Percentiles rank a stretch among this genome's conserved stretches.
These are phyloP conservation scores for Dendrobium catenatum DNA, from an alignment of 106 monocot genomes.

Conservation along the genomic window DNA sequence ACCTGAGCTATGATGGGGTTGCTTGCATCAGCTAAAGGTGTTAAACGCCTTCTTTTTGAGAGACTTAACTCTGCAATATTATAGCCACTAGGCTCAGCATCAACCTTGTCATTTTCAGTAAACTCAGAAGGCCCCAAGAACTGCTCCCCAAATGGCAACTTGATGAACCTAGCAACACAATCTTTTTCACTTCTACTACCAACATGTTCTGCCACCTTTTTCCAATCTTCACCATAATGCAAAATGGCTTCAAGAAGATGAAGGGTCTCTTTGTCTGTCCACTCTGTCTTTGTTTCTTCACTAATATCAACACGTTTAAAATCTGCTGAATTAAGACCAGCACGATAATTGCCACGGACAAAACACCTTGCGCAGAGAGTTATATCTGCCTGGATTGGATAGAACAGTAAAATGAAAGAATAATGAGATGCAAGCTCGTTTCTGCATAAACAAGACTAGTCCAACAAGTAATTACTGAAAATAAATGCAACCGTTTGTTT, in stretches of 20 bases:
- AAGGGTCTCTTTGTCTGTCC: conserved; percentile 97
- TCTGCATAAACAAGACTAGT: not conserved
- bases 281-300: conserved; percentile 70
- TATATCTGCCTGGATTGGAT: conserved; percentile 44
- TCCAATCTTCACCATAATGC: conserved; percentile 93
- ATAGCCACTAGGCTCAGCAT: conserved; percentile 15
- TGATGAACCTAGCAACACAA: conserved; percentile 75
- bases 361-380: conserved; percentile 83
- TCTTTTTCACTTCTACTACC: conserved; percentile 74
- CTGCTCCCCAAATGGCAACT: conserved; percentile 89
- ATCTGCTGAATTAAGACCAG: conserved; percentile 70
- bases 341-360: conserved; percentile 68
- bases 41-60: conserved; percentile 45
- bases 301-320: conserved; percentile 81
- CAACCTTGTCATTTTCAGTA: conserved; percentile 13
- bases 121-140: conserved; percentile 39
- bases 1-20: conserved; percentile 99
- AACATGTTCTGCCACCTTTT: conserved; percentile 84
- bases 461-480: not conserved
- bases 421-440: not conserved
- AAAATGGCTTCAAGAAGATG: conserved; percentile 85
- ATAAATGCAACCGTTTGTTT: not conserved
- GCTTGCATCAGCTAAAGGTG: conserved; percentile 85
- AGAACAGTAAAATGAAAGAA: not conserved
- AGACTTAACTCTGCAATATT: conserved; percentile 7